Evolutionary conservation across 495 filamentous ascomycete genomes (phyloP).

Genomic region (Hyaloscypha bicolor): DNA sequence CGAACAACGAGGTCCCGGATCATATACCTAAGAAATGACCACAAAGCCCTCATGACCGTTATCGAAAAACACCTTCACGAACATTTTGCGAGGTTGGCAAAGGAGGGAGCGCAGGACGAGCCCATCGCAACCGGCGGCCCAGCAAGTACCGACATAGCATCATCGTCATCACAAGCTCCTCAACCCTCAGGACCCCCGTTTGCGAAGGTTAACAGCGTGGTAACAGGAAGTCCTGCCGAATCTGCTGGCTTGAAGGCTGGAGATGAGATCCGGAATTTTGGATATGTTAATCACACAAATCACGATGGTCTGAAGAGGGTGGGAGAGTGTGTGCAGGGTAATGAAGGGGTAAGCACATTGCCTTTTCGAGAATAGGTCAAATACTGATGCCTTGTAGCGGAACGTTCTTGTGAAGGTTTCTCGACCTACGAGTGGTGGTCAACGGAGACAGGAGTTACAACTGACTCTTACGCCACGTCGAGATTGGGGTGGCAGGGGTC

Average conservation of each 20-base stretch:
- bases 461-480: constrained; percentile 72
- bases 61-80: constrained; percentile 84
- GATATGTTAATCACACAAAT: constrained; percentile 76
- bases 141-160: constrained; percentile 32
- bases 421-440: constrained; percentile 44
- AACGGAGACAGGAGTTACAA: constrained; percentile 57
- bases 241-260: constrained; percentile 79
- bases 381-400: constrained; percentile 49
- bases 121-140: background rate
- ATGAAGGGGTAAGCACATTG: constrained; percentile 75
- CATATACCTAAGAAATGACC: constrained; percentile 88
- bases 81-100: constrained; percentile 59
- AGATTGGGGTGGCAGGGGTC: constrained; percentile 85
- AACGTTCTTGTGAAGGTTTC: constrained; percentile 71
- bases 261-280: constrained; percentile 85
- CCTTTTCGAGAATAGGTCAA: constrained; percentile 13
- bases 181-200: constrained; percentile 68
- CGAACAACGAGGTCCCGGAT: constrained; percentile 89
- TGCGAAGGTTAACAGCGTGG: constrained; percentile 87
- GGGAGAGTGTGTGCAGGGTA: constrained; percentile 79
- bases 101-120: constrained; percentile 19
- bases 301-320: constrained; percentile 85
- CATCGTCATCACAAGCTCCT: constrained; percentile 30
- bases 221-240: constrained; percentile 76
- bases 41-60: constrained; percentile 80